These are phyloP conservation scores for Alternaria viburni DNA, from an alignment of 2,329 filamentous ascomycete species.

Conservation along the genomic window DNA sequence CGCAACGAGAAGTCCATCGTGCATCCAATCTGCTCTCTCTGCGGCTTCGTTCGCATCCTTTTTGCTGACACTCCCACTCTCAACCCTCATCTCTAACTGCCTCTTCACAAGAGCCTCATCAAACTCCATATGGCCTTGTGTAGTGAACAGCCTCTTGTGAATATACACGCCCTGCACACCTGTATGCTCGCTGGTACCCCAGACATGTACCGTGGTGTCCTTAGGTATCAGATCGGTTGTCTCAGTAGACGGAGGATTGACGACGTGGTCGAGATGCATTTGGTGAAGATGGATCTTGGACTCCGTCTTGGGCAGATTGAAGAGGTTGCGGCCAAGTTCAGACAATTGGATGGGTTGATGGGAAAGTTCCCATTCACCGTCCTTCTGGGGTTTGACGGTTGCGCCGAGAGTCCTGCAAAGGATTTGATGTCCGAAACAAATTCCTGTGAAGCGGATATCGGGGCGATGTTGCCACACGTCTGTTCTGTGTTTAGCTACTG, in stretches of 20 bases:
- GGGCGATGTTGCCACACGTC: slow-evolving; percentile 60
- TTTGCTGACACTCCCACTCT: slow-evolving; percentile 51
- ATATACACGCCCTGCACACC: slow-evolving; percentile 56
- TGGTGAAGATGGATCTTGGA: slow-evolving; percentile 52
- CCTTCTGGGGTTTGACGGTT: slow-evolving; percentile 45
- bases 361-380: slow-evolving; percentile 56
- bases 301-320: slow-evolving; percentile 40
- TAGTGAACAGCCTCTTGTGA: slow-evolving; percentile 53
- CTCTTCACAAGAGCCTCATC: slow-evolving; percentile 55
- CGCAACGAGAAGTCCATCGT: slow-evolving; percentile 38
- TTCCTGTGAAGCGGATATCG: slow-evolving; percentile 58
- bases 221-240: slow-evolving; percentile 31
- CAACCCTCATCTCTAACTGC: slow-evolving; percentile 53
- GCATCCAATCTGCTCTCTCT: slow-evolving; percentile 40
- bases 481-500: slow-evolving; percentile 20
- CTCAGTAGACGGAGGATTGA: slow-evolving; percentile 37
- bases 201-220: slow-evolving; percentile 56
- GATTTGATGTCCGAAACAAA: slow-evolving; percentile 59
- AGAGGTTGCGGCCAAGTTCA: slow-evolving; percentile 50
- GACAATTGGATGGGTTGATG: slow-evolving; percentile 53
- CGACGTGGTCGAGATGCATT: slow-evolving; percentile 57
- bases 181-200: slow-evolving; percentile 55
- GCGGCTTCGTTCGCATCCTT: slow-evolving; percentile 45
- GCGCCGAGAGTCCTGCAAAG: slow-evolving; percentile 54
- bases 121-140: slow-evolving; percentile 56